phyloP scores from a whole-genome alignment of 2,329 filamentous ascomycete genomes.

The Lachnellula occidentalis region DNA sequence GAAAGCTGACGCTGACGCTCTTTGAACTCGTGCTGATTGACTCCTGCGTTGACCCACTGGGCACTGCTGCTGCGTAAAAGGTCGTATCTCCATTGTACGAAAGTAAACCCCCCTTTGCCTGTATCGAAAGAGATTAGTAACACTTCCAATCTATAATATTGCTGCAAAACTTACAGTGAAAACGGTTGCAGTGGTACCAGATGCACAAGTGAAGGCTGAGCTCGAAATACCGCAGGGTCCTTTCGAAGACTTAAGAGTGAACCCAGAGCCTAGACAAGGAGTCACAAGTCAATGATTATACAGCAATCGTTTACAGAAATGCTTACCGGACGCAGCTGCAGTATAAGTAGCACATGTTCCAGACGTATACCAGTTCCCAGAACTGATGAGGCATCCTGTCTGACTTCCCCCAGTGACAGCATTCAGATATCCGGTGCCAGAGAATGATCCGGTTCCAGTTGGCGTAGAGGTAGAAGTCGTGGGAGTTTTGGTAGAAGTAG shows the following conservation, averaged over 20 bases:
- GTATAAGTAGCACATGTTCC: conserved; percentile 65
- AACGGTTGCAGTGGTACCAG: conserved; percentile 36
- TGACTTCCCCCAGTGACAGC: conserved; percentile 44
- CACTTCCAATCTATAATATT: background rate
- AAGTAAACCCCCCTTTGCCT: conserved; percentile 17
- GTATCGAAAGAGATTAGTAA: conserved; percentile 8
- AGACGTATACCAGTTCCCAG: conserved; percentile 60
- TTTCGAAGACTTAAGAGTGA: conserved; percentile 51
- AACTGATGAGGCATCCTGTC: conserved; percentile 62
- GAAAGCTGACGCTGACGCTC: conserved; percentile 27
- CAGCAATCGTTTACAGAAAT: background rate
- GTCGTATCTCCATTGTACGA: conserved; percentile 24
- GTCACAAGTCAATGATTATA: background rate
- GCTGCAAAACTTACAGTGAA: conserved; percentile 30
- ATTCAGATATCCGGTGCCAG: conserved; percentile 56
- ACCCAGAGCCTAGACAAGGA: conserved; percentile 20
- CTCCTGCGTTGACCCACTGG: conserved; percentile 29
- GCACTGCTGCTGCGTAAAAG: conserved; percentile 32
- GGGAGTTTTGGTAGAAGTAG: conserved; percentile 2
- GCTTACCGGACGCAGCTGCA: conserved; percentile 46
- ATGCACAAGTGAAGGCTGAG: conserved; percentile 50
- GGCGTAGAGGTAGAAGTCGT: conserved; percentile 23
- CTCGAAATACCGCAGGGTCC: conserved; percentile 51
- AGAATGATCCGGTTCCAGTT: conserved; percentile 32
- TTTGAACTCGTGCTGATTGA: conserved; percentile 27